Base-by-base conservation (phyloP, 257 asterid species). In the Verbascum thapsus region DNA sequence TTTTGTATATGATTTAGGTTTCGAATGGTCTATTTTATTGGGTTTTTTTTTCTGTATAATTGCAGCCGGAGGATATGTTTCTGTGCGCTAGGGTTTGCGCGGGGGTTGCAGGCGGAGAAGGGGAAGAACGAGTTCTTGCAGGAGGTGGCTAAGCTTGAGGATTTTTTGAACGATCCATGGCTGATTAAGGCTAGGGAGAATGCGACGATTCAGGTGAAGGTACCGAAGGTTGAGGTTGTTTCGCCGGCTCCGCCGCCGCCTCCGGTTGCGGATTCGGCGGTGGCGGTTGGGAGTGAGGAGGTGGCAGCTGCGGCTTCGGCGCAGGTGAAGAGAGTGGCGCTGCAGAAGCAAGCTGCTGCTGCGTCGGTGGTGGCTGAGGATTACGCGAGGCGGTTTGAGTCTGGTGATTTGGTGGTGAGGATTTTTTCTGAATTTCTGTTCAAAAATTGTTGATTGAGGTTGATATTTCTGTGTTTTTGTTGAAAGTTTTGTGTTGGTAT, bases 271-370 rank as follows among this genome's bases (percentile, higher is more conserved):
- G 68, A 55, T 41, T 47, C 73, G 63, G 23, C 64, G 63, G 64
- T 23, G 55, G 62, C 9, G 0, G 44, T 65, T 34, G 69, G 5
- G 42, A 78, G 53, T 34, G 91, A 78, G 69, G 95, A 78, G 52
- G 82, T 72, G 30, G 58, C 58, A 56, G 82, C 72, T 32, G 80
- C 74, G 42, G 86, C 82, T 10, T 85, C 89, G 11, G 95, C 96
- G 12, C 88, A 80, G 83, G 84, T 80, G 42, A 94, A 90, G 85
- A 83, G 97, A 70, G 75, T 47, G 20, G 95, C 87, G 58, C 77
- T 94, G 86, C 96, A 87, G 95, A 94, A 87, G 75, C 88, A 84
- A 65, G 95, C 92, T 19, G 95, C 92, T 12, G 95, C 88, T 15
- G 88, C 94, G 5, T 94, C 95, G 6, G 16, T 78, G 72, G 90